Percentiles rank a stretch among this genome's conserved stretches.
Conservation (phyloP, 2,329 filamentous ascomycete genomes). For the Fusarium torulosum region DNA sequence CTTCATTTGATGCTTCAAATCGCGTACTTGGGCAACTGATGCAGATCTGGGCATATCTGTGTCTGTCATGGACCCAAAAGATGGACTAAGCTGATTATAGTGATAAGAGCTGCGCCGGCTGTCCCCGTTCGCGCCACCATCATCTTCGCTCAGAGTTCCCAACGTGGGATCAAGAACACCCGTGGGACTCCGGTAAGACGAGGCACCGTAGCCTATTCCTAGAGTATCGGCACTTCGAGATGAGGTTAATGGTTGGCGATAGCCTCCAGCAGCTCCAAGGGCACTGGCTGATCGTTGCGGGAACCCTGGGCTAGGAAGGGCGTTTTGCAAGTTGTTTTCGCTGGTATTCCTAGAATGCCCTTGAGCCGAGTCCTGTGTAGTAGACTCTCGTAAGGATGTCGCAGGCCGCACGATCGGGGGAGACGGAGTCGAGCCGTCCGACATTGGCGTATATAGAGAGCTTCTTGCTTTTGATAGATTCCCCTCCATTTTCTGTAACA, state of each 20-base stretch:
- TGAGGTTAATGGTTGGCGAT: slow-evolving; percentile 62
- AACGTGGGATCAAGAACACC: slow-evolving; percentile 59
- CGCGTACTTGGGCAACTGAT: slow-evolving; percentile 79
- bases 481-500: slow-evolving; percentile 85
- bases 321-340: slow-evolving; percentile 48
- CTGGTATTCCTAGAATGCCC: slow-evolving; percentile 52
- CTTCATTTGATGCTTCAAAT: slow-evolving; percentile 85
- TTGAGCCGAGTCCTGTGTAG: slow-evolving; percentile 38
- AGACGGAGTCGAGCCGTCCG: slow-evolving; percentile 66
- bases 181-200: slow-evolving; percentile 56
- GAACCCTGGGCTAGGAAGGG: slow-evolving; percentile 51
- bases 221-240: slow-evolving; percentile 61
- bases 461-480: slow-evolving; percentile 85
- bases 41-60: slow-evolving; percentile 72
- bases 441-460: slow-evolving; percentile 65
- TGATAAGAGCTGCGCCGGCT: slow-evolving; percentile 38
- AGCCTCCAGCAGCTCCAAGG: slow-evolving; percentile 69
- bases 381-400: slow-evolving; percentile 43
- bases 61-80: slow-evolving; percentile 57
- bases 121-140: slow-evolving; percentile 51
- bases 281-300: slow-evolving; percentile 74
- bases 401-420: slow-evolving; percentile 57
- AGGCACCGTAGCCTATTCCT: slow-evolving; percentile 48
- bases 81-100: slow-evolving; percentile 60
- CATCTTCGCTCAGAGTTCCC: slow-evolving; percentile 68